phyloP scores from a whole-genome alignment of 805 yeast genomes.

The Starmerella scarabaei region DNA sequence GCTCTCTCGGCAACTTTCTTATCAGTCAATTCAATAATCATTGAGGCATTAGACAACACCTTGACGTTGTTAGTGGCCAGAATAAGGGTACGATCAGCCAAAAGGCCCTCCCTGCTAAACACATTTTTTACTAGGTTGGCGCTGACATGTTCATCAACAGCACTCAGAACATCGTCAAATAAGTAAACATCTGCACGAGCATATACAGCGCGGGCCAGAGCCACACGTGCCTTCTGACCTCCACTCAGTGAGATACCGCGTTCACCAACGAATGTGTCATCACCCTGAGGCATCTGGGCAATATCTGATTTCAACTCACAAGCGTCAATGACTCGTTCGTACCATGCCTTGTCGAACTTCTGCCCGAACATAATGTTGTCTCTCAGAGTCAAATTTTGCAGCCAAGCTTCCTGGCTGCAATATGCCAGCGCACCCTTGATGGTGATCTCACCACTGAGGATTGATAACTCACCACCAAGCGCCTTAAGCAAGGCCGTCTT shows the following conservation, averaged over 20 bases:
- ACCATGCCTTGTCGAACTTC: constrained; percentile 66
- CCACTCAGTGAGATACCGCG: constrained; percentile 94
- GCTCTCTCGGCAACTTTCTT: constrained; percentile 39
- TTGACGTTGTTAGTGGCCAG: constrained; percentile 73
- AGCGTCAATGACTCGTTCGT: constrained; percentile 66
- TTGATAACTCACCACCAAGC: constrained; percentile 62
- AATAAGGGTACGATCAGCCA: constrained; percentile 55
- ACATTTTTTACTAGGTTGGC: constrained; percentile 61
- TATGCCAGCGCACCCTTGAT: constrained; percentile 66
- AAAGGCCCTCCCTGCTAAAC: constrained; percentile 64
- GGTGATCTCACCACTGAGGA: constrained; percentile 50
- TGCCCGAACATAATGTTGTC: constrained; percentile 89
- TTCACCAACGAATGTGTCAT: constrained; percentile 87
- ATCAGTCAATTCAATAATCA: constrained; percentile 49
- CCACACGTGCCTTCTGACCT: constrained; percentile 92
- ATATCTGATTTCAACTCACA: constrained; percentile 79
- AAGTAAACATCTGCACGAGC: constrained; percentile 84
- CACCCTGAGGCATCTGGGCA: constrained; percentile 73
- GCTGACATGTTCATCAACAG: constrained; percentile 96
- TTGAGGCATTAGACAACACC: constrained; percentile 59
- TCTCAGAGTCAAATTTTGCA: constrained; percentile 75
- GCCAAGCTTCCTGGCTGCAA: constrained; percentile 84
- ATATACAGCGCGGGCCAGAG: constrained; percentile 91
- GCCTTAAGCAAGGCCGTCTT: constrained; percentile 69
- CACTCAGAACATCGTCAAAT: constrained; percentile 85